Evolutionary conservation across 495 filamentous ascomycete genomes (phyloP).

Genomic region (Cercophora newfieldiana): DNA sequence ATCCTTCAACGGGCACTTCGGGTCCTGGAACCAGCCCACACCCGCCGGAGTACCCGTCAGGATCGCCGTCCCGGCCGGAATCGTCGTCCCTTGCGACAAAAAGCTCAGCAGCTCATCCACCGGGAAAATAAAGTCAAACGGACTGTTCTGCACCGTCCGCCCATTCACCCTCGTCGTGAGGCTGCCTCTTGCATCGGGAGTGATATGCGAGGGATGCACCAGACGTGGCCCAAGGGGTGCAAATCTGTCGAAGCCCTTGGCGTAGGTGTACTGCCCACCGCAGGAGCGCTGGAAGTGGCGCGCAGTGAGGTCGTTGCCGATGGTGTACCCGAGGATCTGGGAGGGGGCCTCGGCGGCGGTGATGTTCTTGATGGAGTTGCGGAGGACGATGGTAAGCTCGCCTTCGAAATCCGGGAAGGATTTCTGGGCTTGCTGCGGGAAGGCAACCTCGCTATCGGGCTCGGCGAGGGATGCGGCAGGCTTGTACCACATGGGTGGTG

Average conservation of each 20-base stretch:
- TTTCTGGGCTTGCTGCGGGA: conserved; percentile 46
- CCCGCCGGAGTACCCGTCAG: conserved; percentile 45
- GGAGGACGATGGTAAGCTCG: conserved; percentile 41
- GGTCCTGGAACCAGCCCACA: conserved; percentile 44
- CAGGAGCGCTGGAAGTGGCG: conserved; percentile 23
- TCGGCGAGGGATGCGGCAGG: conserved; percentile 45
- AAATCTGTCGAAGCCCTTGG: conserved; percentile 41
- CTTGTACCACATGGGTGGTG: conserved; percentile 41
- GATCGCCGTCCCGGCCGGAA: conserved; percentile 38
- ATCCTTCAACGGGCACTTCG: conserved; percentile 55
- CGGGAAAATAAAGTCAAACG: neutral
- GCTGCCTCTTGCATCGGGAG: neutral
- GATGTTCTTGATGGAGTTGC: conserved; percentile 39
- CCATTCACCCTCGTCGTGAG: conserved; percentile 9
- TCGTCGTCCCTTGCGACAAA: conserved; percentile 38
- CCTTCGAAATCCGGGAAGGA: conserved; percentile 37
- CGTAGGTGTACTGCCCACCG: conserved; percentile 35
- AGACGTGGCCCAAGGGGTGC: conserved; percentile 50
- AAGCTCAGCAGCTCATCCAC: conserved; percentile 8
- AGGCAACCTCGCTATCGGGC: conserved; percentile 26
- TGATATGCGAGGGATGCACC: conserved; percentile 37
- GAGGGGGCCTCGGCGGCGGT: conserved; percentile 31
- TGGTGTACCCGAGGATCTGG: conserved; percentile 40
- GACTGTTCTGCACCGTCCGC: conserved; percentile 1
- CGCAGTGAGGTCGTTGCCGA: conserved; percentile 28